These are phyloP conservation scores for Candida nonsorbophila DNA, from an alignment of 805 yeast genomes.

Conservation along the genomic window DNA sequence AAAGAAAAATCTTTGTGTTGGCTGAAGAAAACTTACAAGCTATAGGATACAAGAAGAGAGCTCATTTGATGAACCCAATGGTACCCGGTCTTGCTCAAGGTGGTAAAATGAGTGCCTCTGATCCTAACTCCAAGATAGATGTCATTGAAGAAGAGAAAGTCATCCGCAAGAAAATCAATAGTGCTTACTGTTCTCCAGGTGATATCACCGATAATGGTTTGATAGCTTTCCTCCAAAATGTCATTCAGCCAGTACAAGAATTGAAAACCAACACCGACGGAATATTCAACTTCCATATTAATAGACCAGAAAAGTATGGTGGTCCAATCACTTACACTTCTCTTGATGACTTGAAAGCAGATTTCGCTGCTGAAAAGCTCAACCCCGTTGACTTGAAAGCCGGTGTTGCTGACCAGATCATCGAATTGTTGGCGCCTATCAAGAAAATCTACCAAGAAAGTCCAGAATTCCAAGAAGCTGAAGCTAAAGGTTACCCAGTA, in stretches of 20 bases:
- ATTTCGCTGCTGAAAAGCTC: conserved; percentile 66
- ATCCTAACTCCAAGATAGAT: conserved; percentile 96
- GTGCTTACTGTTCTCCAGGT: conserved; percentile 96
- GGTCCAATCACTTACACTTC: conserved; percentile 77
- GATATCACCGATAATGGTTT: conserved; percentile 84
- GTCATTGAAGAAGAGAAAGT: conserved; percentile 81
- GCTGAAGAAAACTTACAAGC: conserved; percentile 91
- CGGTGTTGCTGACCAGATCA: conserved; percentile 86
- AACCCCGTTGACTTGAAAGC: conserved; percentile 91
- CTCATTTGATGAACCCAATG: conserved; percentile 98
- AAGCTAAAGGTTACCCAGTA: conserved; percentile 79
- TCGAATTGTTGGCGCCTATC: conserved; percentile 76
- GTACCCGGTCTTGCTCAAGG: conserved; percentile 97
- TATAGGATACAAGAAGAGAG: conserved; percentile 93
- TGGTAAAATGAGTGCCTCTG: conserved; percentile 98
- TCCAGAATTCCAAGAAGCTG: conserved; percentile 71
- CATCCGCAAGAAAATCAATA: conserved; percentile 84
- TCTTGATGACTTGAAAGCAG: conserved; percentile 64
- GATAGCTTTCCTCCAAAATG: conserved; percentile 78
- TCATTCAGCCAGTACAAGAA: conserved; percentile 80
- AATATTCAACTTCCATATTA: conserved; percentile 61
- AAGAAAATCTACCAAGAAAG: conserved; percentile 59
- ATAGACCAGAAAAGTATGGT: conserved; percentile 96
- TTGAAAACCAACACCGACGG: conserved; percentile 54
- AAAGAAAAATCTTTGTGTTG: conserved; percentile 92